Conservation (phyloP, 78 protist genomes). For the Cyanophora paradoxa region DNA sequence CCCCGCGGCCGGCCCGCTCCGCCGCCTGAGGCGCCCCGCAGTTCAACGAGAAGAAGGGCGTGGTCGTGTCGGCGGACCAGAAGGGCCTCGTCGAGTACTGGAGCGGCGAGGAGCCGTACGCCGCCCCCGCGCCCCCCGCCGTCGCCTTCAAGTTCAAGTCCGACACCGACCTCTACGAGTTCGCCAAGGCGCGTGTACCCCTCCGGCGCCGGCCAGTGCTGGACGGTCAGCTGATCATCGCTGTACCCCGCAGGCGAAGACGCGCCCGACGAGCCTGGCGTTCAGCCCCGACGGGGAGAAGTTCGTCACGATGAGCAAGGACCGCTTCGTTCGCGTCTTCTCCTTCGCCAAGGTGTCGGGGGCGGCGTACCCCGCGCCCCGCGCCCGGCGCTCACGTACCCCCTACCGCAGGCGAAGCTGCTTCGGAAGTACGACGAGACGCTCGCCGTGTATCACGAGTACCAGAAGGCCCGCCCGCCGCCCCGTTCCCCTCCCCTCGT, state of each 20-base stretch:
- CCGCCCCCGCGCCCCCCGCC: conserved; percentile 23
- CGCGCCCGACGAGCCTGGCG: conserved; percentile 44
- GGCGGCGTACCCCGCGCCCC: too few species aligned
- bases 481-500: not conserved
- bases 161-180: conserved; percentile 85
- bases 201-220: not conserved
- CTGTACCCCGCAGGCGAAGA: too few species aligned
- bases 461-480: conserved; percentile 30
- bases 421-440: conserved; percentile 70
- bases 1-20: not conserved
- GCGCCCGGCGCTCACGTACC: too few species aligned
- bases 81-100: conserved; percentile 75
- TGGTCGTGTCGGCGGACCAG: conserved; percentile 49
- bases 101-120: conserved; percentile 5
- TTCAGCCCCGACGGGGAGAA: conserved; percentile 51
- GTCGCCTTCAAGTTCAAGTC: conserved; percentile 45
- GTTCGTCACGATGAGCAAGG: conserved; percentile 54
- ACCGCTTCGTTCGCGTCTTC: conserved; percentile 61
- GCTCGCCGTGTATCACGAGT: not conserved
- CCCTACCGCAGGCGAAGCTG: too few species aligned
- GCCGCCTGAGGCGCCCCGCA: not conserved
- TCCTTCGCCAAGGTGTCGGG: conserved; percentile 52
- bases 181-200: conserved; percentile 58
- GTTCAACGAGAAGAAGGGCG: conserved; percentile 21
- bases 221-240: not conserved